Conservation (phyloP, 345 rosid genomes). For the Gossypium mustelinum region DNA sequence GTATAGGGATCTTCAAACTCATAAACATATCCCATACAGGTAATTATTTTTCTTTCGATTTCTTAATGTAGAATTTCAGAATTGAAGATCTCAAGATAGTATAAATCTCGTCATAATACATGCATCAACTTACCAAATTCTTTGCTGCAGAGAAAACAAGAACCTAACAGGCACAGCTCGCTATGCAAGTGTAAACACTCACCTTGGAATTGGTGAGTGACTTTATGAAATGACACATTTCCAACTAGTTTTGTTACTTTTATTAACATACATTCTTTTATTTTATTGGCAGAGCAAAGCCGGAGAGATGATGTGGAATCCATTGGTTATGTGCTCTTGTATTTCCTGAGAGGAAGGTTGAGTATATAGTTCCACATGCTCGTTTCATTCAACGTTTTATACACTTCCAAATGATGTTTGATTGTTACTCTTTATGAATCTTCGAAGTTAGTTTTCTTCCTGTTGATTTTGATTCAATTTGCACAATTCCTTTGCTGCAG, state of each 20-base stretch:
- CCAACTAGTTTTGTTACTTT: conserved; percentile 3
- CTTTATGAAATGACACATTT: conserved; percentile 13
- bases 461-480: conserved; percentile 18
- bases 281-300: conserved; percentile 63
- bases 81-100: neutral
- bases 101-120: neutral
- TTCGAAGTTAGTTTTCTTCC: neutral
- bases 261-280: conserved; percentile 9
- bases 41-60: conserved; percentile 16
- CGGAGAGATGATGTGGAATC: conserved; percentile 92
- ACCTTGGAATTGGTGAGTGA: conserved; percentile 71
- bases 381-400: conserved; percentile 1
- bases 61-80: neutral
- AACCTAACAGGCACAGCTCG: conserved; percentile 90
- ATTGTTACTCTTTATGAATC: conserved; percentile 9
- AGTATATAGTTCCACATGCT: conserved; percentile 10
- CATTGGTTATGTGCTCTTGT: conserved; percentile 86
- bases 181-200: conserved; percentile 89
- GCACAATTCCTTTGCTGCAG: conserved; percentile 32
- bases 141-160: conserved; percentile 64
- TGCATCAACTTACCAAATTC: conserved; percentile 2
- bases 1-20: conserved; percentile 88
- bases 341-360: conserved; percentile 84
- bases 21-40: conserved; percentile 85
- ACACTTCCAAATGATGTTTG: conserved; percentile 14